Base-by-base conservation (phyloP, 2,329 filamentous ascomycete species). In the Colletotrichum cuscutae region DNA sequence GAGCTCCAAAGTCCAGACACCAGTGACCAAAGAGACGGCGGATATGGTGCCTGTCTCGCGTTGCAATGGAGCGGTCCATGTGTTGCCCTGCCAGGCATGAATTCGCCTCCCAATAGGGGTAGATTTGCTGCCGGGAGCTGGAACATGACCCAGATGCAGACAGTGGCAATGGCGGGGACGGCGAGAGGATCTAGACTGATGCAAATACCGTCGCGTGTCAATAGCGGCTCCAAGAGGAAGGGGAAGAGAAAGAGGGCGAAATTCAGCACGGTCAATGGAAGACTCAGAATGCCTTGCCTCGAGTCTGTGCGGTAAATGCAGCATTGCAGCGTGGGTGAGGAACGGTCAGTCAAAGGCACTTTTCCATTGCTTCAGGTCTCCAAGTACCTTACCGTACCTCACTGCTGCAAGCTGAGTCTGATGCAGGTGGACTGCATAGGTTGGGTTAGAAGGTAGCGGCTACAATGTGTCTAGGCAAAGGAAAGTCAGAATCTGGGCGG, bases 281-380 rank as follows among this genome's bases (percentile, higher is more conserved):
- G 49, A 30, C 19, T 15, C 26, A 64, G 37, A 30, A 26, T 32
- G 30, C 65, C 58, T 58, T 69, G 24, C 24, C 69, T 22, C 57
- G 64, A 49, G 64, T 54, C 58, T 63, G 69, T 64, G 53, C 53
- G 52, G 59, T 54, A 63, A 69, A 69, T 72, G 59, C 69, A 72
- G 42, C 42, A 22, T 49, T 49, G 42, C 15, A 22, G 19, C 19
- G 42, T n/a, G 15, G 56, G 28, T 5, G 5, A 24, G 26, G 35
- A 56, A 35, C 22, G 46, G 56, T 37, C 24, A 35, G 57, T 26
- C 8, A 32, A 57, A 61, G 57, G 30, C 24, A 49, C 22, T 15
- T 42, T 42, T 42, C 13, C 37, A 5, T 35, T 9, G 32, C 32
- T 35, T 35, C 32, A 35, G 32, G 8, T 9, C 30, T 42, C 15